These are phyloP conservation scores for Rhododendron ovatum DNA, from an alignment of 148 eudicot species.

Conservation along the genomic window DNA sequence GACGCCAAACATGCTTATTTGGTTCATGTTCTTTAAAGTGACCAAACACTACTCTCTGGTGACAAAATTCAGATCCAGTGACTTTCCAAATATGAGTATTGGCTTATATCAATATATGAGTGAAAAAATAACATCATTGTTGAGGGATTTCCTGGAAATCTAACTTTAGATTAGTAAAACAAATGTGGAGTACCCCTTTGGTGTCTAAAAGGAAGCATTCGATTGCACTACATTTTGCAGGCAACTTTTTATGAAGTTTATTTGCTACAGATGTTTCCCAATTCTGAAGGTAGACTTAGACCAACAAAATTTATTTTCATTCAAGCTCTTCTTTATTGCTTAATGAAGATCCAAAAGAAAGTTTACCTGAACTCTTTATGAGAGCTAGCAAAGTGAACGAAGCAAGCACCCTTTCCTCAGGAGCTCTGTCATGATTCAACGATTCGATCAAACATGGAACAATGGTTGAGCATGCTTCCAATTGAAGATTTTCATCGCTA, in stretches of 20 bases:
- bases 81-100: background rate
- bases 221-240: background rate
- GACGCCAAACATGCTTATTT: background rate
- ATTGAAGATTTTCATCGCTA: constrained; percentile 25
- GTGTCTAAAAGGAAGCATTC: background rate
- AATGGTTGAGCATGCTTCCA: constrained; percentile 27
- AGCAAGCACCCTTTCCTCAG: constrained; percentile 43
- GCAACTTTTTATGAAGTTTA: background rate
- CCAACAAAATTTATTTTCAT: background rate
- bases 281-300: background rate
- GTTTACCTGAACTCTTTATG: constrained; percentile 32
- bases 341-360: background rate
- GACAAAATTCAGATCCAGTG: background rate
- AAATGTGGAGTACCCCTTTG: background rate
- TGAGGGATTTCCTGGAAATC: background rate
- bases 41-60: background rate
- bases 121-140: background rate
- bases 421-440: constrained; percentile 20
- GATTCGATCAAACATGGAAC: constrained; percentile 24
- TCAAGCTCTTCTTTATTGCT: background rate
- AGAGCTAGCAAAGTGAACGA: constrained; percentile 34
- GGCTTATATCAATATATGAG: background rate
- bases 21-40: background rate
- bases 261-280: background rate
- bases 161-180: background rate